Base-by-base conservation (phyloP, 805 yeast genomes). In the Tetrapisispora taiwanensis region DNA sequence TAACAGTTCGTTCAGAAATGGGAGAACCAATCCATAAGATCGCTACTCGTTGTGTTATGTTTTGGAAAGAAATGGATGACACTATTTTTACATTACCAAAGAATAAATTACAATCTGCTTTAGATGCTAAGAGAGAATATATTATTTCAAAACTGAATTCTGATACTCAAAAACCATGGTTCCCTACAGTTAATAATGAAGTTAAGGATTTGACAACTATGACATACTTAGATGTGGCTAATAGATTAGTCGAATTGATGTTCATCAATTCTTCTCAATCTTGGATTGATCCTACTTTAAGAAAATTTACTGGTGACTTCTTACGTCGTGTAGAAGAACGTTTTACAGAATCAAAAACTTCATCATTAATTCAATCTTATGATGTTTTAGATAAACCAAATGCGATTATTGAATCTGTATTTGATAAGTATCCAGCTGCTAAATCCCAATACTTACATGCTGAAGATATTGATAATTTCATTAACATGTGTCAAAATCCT, bases 11-110 rank as follows among this genome's bases (percentile, higher is more conserved):
- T 63, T 90, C 97, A 15, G 99, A 92, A 73, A 92, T 92, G 98
- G 98, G 99, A 63, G 98, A 92, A 73, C 98, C 98, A 60, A 92
- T 92, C 62, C 99, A 92, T 70, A 92, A 92, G 73, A 77, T 92
- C 54, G 97, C 98, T 27, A 92, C 99, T 47, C 82, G 98, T 66
- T 97, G 96, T 74, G 97, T 92, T 48, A 63, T 85, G 68, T 79
- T 92, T 65, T 92, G 99, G 98, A 85, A 87, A 65, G 97, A 92
- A 70, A 73, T 92, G 71, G 99, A 92, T 68, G 90, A 86, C 54
- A 86, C 95, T 39, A 78, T 92, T 55, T 90, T 92, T 75, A 75
- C 78, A 56, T 74, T 88, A 65, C 96, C 98, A 63, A 88, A 89
- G 74, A 79, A 79, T 64, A 86, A 87, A 65, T 70, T 89, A 63